These are phyloP conservation scores for Syzygium syzygioides DNA, from an alignment of 441 rosid species.

Conservation along the genomic window DNA sequence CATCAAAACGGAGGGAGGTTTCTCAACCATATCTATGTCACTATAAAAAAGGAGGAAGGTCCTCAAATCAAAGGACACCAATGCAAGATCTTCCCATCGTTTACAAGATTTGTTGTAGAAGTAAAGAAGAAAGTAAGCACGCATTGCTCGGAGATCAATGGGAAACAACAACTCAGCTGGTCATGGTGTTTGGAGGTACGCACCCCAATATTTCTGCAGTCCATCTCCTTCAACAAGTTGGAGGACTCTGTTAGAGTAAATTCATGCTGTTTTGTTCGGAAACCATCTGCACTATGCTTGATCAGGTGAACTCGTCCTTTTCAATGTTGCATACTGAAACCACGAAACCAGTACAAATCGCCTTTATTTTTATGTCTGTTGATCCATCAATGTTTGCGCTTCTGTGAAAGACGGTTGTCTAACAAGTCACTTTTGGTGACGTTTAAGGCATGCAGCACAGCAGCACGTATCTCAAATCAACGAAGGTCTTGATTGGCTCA, in stretches of 20 bases:
- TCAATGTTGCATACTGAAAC: not conserved
- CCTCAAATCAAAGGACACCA: too few relatives aligned
- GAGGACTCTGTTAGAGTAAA: not conserved
- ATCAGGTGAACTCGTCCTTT: not conserved
- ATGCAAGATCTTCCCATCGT: not conserved
- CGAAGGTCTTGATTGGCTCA: not conserved
- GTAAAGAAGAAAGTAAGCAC: not conserved
- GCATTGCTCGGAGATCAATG: not conserved
- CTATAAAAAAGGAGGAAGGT: too few relatives aligned
- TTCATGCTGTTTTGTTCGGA: not conserved
- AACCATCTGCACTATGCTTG: not conserved
- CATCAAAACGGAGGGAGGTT: too few relatives aligned
- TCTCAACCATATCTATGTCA: too few relatives aligned
- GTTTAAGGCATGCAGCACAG: not conserved
- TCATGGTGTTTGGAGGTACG: not conserved
- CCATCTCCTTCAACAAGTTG: not conserved
- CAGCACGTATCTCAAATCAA: rapidly evolving
- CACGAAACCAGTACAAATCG: not conserved
- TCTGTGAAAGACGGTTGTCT: not conserved
- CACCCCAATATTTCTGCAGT: not conserved
- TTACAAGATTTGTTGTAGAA: rapidly evolving
- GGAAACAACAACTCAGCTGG: rapidly evolving
- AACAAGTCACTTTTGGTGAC: not conserved
- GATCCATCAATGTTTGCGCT: not conserved
- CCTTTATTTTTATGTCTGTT: not conserved